Percentiles rank a stretch among this genome's conserved stretches.
Evolutionary conservation across 192 early-diverging fungal species (phyloP).

Genomic region (Podila epigama): DNA sequence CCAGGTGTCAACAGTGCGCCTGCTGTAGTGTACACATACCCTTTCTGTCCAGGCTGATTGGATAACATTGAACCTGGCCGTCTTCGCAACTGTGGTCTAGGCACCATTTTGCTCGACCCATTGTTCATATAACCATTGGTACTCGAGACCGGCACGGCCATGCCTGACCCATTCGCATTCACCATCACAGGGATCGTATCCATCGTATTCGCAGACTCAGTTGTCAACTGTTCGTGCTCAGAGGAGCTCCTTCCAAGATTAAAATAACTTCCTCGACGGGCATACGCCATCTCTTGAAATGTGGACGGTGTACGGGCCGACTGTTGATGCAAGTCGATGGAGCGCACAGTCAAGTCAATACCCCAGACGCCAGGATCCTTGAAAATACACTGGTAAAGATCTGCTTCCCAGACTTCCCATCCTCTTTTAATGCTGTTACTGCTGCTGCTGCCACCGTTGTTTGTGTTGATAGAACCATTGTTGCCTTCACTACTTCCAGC

Average conservation of each 20-base stretch:
- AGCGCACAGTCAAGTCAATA: conserved; percentile 25
- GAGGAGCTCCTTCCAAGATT: background rate
- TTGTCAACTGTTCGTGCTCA: background rate
- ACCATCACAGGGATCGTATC: background rate
- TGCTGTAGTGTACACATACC: conserved; percentile 11
- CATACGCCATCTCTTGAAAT: background rate
- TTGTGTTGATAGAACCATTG: no score
- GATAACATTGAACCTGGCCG: conserved; percentile 25
- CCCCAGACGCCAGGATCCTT: conserved; percentile 43
- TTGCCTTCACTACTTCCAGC: no score
- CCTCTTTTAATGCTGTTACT: conserved; percentile 19
- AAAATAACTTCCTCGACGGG: background rate
- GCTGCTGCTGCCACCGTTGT: background rate
- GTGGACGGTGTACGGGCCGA: background rate
- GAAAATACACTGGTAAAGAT: conserved; percentile 46
- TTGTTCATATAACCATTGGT: background rate
- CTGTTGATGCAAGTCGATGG: conserved; percentile 34
- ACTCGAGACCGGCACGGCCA: conserved; percentile 18
- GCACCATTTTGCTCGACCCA: background rate
- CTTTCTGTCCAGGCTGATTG: conserved; percentile 4
- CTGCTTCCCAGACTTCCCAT: conserved; percentile 49
- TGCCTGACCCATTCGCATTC: conserved; percentile 29
- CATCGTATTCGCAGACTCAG: background rate
- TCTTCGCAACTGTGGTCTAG: conserved; percentile 18
- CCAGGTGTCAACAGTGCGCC: background rate